Base-by-base conservation (phyloP, 2,329 filamentous ascomycete species). In the Penicillium sp. region DNA sequence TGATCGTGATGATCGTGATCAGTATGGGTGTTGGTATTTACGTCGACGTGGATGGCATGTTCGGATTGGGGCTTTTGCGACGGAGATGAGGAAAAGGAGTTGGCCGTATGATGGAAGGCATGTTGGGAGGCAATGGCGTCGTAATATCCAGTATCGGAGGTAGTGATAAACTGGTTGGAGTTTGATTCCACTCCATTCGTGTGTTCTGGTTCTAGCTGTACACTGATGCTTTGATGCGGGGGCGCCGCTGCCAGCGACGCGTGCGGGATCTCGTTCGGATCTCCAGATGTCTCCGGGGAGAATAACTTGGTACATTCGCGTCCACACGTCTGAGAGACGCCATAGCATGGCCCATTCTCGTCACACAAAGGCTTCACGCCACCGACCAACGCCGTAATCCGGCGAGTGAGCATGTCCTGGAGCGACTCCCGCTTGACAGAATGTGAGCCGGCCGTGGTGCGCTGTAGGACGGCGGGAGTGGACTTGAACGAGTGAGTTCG, bases 321-420 rank as follows among this genome's bases (percentile, higher is more conserved):
- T 1, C 84, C 84, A 63, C 85, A 87, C 1, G 83, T 79, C 60
- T 87, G 82, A 3, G 83, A 84, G 60, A 83, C 82, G 0, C 85
- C 85, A 61, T 82, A 83, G 59, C 85, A 88, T 16, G 83, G 81
- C 0, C 83, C 84, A 48, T 80, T 73, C 50, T 83, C 79, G 56
- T 85, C 82, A 60, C 85, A 87, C 3, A 74, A 67, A 1, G 77
- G 67, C 56, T 82, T 82, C 24, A 75, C 74, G 3, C 76, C 75
- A 9, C 74, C 74, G 9, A 85, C 75, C 7, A 86, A 68, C 36
- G 78, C 75, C 7, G 76, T 79, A 19, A 86, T 70, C 24, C 71
- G 74, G 19, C 71, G 70, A 1, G 71, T 67, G 7, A 78, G 56
- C 6, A 66, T 68, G 33, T 65, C 62, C 51, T 72, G 71, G 23